phyloP scores from a whole-genome alignment of 805 yeast genomes.

The Kluyveromyces nonfermentans region DNA sequence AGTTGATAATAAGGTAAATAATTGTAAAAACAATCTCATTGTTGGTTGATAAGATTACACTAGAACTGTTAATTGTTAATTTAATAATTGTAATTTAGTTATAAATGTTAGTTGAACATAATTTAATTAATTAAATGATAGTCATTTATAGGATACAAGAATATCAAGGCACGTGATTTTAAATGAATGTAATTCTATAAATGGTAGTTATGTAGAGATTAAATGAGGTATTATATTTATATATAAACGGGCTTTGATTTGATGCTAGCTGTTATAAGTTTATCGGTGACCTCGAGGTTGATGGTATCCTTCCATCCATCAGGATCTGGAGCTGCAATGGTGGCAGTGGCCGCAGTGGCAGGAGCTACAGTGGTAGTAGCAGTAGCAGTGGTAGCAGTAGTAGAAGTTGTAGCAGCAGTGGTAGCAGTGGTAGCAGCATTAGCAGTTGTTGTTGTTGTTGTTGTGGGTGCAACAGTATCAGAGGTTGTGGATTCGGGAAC shows the following conservation, averaged over 20 bases:
- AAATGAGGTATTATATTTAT: too few species aligned
- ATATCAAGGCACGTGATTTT: too few species aligned
- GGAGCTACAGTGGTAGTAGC: constrained; percentile 2
- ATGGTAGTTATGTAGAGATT: too few species aligned
- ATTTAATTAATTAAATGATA: too few species aligned
- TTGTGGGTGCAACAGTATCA: background rate
- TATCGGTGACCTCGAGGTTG: constrained; percentile 25
- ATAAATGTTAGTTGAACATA: too few species aligned
- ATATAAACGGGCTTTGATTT: constrained; percentile 27
- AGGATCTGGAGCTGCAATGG: background rate
- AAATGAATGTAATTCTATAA: too few species aligned
- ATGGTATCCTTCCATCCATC: constrained; percentile 10
- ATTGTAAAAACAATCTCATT: constrained; percentile 10
- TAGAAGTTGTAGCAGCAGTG: constrained; percentile 1
- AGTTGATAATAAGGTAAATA: constrained; percentile 10
- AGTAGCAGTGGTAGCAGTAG: background rate
- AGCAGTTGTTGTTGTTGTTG: constrained; percentile 1
- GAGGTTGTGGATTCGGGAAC: background rate
- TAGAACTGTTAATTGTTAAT: too few species aligned
- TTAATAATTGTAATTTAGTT: too few species aligned
- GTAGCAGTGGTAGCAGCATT: constrained; percentile 2
- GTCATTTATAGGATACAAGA: too few species aligned
- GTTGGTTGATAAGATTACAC: constrained; percentile 1
- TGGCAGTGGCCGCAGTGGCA: constrained; percentile 1
- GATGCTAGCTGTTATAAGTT: constrained; percentile 24